These are phyloP conservation scores for Exsudoporus frostii DNA, from an alignment of 768 basidiomycete species.

Conservation along the genomic window DNA sequence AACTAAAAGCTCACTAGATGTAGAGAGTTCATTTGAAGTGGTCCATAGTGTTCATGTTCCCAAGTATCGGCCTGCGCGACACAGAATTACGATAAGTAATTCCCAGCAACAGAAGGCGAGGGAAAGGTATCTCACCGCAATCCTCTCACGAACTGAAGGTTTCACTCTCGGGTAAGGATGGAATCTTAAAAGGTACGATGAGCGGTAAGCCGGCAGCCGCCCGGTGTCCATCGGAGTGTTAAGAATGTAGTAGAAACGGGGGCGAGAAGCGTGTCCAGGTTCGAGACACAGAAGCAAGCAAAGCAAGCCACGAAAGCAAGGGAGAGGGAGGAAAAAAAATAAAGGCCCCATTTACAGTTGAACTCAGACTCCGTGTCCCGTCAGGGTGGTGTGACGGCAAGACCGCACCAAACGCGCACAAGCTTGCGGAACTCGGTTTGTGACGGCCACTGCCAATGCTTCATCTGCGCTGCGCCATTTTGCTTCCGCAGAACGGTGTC, in stretches of 20 bases:
- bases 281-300: not conserved
- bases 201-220: constrained; percentile 25
- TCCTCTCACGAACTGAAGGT: constrained; percentile 22
- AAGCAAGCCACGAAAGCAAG: constrained; percentile 1
- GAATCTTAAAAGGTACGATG: constrained; percentile 27
- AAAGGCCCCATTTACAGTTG: constrained; percentile 13
- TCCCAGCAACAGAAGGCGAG: constrained; percentile 5
- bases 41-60: not conserved
- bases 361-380: constrained; percentile 20
- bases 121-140: constrained; percentile 17
- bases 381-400: constrained; percentile 26
- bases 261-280: not conserved
- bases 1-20: constrained; percentile 4
- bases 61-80: constrained; percentile 8
- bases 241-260: not conserved
- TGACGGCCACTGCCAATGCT: constrained; percentile 13
- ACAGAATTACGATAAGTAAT: constrained; percentile 1
- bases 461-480: constrained; percentile 4
- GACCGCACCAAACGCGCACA: constrained; percentile 25
- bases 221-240: constrained; percentile 15
- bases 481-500: constrained; percentile 16
- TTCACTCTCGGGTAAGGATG: constrained; percentile 30
- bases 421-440: constrained; percentile 17
- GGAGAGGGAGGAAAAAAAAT: not conserved
- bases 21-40: not conserved